Evolutionary conservation across 352 stramenopile species (phyloP).

Genomic region (Globisporangium spiculum): DNA sequence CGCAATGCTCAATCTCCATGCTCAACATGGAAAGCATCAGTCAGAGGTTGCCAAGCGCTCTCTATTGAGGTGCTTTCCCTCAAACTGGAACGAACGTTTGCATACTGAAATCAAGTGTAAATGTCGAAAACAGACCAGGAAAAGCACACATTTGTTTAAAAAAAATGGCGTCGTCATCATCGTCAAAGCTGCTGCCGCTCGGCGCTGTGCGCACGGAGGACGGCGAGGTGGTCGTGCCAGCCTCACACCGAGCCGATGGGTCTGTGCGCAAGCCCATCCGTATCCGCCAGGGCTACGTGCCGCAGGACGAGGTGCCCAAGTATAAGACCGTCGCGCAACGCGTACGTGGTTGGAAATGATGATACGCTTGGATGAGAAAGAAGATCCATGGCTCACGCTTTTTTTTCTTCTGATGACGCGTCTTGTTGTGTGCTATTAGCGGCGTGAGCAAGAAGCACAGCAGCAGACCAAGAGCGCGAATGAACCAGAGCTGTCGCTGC

Average conservation of each 20-base stretch:
- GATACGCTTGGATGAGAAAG: not conserved
- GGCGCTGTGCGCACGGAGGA: slow-evolving; percentile 60
- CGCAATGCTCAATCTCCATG: not conserved
- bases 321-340: slow-evolving; percentile 77
- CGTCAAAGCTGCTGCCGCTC: slow-evolving; percentile 34
- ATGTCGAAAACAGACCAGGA: not conserved
- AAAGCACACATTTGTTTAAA: not conserved
- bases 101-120: not conserved
- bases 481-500: slow-evolving; percentile 27
- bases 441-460: slow-evolving; percentile 10
- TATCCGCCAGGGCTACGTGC: slow-evolving; percentile 78
- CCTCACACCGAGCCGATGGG: slow-evolving; percentile 60
- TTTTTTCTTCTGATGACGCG: not conserved
- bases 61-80: not conserved
- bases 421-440: slow-evolving; percentile 12
- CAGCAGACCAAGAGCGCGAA: slow-evolving; percentile 2
- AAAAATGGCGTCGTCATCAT: slow-evolving; percentile 1
- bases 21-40: too few species aligned
- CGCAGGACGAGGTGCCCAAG: slow-evolving; percentile 77
- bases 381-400: not conserved
- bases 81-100: not conserved
- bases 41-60: not conserved
- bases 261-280: slow-evolving; percentile 76
- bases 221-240: slow-evolving; percentile 64
- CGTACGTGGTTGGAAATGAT: slow-evolving; percentile 15